Evolutionary conservation across 257 asterid species (phyloP).

Genomic region (Cruciata laevipes): DNA sequence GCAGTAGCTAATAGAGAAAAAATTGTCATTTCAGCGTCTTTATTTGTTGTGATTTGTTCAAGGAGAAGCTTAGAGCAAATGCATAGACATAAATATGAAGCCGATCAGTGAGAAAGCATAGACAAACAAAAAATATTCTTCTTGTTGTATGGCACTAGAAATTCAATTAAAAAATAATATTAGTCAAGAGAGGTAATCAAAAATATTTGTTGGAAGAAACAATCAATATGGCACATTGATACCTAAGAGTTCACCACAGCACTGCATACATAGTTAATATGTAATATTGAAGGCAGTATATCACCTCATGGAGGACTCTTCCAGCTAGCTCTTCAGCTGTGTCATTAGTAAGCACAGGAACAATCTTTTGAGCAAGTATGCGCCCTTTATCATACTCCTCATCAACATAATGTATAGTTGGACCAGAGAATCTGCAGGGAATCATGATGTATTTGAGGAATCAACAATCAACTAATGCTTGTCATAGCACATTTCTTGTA

Average conservation of each 20-base stretch:
- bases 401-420: constrained; percentile 75
- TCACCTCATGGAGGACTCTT: constrained; percentile 74
- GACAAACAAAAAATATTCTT: neutral
- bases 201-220: neutral
- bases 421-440: constrained; percentile 57
- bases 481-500: neutral
- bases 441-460: neutral
- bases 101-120: neutral
- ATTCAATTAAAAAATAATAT: neutral
- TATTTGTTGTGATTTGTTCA: neutral
- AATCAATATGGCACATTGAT: neutral
- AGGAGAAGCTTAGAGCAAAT: neutral
- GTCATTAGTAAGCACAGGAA: constrained; percentile 74
- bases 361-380: constrained; percentile 72
- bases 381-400: constrained; percentile 79
- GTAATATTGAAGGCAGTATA: neutral
- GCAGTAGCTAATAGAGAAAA: neutral
- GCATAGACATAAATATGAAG: neutral
- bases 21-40: neutral
- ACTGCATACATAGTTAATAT: neutral
- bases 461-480: neutral
- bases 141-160: neutral
- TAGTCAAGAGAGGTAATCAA: neutral
- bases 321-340: constrained; percentile 73
- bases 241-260: neutral